Evolutionary conservation across 768 basidiomycete species (phyloP).

Genomic region (Daedaleopsis sinensis): DNA sequence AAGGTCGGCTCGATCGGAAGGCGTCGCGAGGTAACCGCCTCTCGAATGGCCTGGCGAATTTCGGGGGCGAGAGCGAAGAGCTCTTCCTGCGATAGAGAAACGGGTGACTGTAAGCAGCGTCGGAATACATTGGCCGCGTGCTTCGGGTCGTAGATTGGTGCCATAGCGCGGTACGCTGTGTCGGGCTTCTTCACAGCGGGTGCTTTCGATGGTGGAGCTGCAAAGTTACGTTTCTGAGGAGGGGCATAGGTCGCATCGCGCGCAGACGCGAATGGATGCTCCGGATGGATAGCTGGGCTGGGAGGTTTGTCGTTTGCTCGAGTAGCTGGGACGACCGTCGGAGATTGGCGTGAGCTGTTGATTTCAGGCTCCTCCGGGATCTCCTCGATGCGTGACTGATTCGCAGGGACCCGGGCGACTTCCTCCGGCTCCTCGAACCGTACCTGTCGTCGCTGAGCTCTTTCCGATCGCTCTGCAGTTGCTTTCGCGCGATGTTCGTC

Average conservation of each 20-base stretch:
- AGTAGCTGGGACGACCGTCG: no score
- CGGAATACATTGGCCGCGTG: slow-evolving; percentile 6
- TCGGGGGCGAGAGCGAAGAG: slow-evolving; percentile 9
- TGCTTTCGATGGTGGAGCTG: slow-evolving; percentile 4
- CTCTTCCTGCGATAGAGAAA: slow-evolving; percentile 2
- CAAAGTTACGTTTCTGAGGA: slow-evolving; percentile 17
- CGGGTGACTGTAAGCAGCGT: slow-evolving; percentile 2
- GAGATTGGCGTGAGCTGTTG: background rate
- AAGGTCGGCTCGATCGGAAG: no score
- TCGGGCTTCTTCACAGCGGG: background rate
- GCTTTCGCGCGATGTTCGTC: no score
- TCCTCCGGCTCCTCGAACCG: slow-evolving; percentile 7
- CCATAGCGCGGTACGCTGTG: slow-evolving; percentile 3
- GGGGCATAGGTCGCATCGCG: slow-evolving; percentile 9
- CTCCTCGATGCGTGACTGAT: background rate
- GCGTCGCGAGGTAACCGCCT: background rate
- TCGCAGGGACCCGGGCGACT: background rate
- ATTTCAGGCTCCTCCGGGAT: background rate
- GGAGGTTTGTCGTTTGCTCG: no score
- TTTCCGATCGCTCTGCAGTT: background rate
- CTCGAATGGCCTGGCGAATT: slow-evolving; percentile 2
- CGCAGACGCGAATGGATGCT: slow-evolving; percentile 8
- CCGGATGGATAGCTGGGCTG: background rate
- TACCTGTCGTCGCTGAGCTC: background rate
- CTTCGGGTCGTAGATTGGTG: slow-evolving; percentile 6